These are phyloP conservation scores for Verruconis gallopava DNA, from an alignment of 2,329 filamentous ascomycete genomes.

Conservation along the genomic window DNA sequence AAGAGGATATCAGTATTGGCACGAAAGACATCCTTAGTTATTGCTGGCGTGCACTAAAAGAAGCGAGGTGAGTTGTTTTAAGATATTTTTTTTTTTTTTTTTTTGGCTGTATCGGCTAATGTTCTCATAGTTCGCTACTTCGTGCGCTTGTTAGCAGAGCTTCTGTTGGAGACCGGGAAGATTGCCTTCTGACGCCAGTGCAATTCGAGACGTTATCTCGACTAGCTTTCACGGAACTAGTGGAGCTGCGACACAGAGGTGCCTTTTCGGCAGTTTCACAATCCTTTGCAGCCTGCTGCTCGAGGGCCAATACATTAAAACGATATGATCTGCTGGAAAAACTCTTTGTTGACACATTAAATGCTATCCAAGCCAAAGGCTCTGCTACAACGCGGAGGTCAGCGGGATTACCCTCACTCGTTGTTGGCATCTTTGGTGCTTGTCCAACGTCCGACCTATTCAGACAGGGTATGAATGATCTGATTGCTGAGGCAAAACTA, in stretches of 20 bases:
- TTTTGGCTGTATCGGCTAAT: too few relatives aligned
- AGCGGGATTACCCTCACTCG: constrained; percentile 77
- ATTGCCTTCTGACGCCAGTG: constrained; percentile 19
- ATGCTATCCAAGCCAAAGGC: constrained; percentile 59
- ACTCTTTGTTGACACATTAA: constrained; percentile 51
- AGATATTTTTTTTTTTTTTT: too few relatives aligned
- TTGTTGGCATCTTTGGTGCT: constrained; percentile 67
- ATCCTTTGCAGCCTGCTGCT: constrained; percentile 76
- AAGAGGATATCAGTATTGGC: constrained; percentile 56
- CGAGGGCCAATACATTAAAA: constrained; percentile 41
- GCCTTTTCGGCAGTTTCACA: constrained; percentile 88
- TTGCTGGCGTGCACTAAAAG: constrained; percentile 88
- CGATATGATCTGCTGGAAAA: constrained; percentile 32
- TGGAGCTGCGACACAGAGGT: constrained; percentile 73
- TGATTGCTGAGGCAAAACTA: constrained; percentile 45
- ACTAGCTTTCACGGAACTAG: constrained; percentile 69
- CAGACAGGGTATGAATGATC: constrained; percentile 47
- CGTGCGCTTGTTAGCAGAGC: constrained; percentile 29
- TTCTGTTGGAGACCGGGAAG: constrained; percentile 17
- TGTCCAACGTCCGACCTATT: constrained; percentile 46
- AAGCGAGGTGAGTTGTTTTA: constrained; percentile 69
- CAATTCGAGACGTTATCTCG: constrained; percentile 56
- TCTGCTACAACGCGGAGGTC: constrained; percentile 77
- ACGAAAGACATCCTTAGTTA: constrained; percentile 89
- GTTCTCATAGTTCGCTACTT: constrained; percentile 58